Evolutionary conservation across 2,329 filamentous ascomycete species (phyloP).

Genomic region (Xylariaceae sp.): DNA sequence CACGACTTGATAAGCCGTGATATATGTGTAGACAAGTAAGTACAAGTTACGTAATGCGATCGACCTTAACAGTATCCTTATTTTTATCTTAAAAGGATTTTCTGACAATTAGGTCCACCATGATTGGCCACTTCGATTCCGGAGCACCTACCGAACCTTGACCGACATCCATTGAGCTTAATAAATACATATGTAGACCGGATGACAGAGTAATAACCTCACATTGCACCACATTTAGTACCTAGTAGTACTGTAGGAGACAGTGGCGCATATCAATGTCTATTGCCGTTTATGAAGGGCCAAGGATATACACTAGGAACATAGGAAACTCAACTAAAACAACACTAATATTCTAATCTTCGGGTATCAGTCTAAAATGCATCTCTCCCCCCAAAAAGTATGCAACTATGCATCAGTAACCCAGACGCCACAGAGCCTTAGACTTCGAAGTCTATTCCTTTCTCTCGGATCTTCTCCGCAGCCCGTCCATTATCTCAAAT

Average conservation of each 20-base stretch:
- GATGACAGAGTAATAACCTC: not conserved
- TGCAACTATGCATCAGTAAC: not conserved
- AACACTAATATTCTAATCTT: slow-evolving; percentile 2
- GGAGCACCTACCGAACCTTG: not conserved
- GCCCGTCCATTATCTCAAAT: slow-evolving; percentile 34
- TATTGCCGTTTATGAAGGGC: not conserved
- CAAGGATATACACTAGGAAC: not conserved
- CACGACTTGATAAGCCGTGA: too few species aligned
- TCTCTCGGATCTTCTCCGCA: not conserved
- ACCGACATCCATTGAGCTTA: too few species aligned
- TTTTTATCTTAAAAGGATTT: not conserved
- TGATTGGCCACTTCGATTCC: slow-evolving; percentile 8
- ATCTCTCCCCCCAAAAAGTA: not conserved
- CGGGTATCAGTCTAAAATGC: slow-evolving; percentile 16
- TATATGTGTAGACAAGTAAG: too few species aligned
- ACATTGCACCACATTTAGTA: too few species aligned
- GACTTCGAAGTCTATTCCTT: not conserved
- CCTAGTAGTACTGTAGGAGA: too few species aligned
- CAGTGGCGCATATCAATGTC: not conserved
- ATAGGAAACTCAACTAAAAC: slow-evolving; percentile 6
- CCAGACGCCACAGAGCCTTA: not conserved
- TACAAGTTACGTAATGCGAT: too few species aligned
- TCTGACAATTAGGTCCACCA: slow-evolving; percentile 11
- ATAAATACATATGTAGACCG: too few species aligned
- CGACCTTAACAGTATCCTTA: too few species aligned